Base-by-base conservation (phyloP, 148 eudicot genomes). In the Cornus controversa region DNA sequence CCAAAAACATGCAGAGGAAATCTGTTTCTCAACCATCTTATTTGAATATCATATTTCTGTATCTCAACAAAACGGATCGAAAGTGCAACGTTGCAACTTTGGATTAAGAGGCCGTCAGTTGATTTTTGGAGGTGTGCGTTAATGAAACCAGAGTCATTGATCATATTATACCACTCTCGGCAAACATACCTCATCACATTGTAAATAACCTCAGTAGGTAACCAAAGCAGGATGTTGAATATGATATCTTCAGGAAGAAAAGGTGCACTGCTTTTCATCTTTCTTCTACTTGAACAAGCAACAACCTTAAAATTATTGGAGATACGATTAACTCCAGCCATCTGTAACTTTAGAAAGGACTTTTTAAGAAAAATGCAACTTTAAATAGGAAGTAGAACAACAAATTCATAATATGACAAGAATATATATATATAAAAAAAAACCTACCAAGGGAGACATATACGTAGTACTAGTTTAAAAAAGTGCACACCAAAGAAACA, bases 121-220 rank as follows among this genome's bases (percentile, higher is more conserved):
- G 62, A 66, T 13, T 40, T 23, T 24, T 65, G 70, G 3, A 75
- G 60, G 10, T 75, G 78, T 40, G 45, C 78, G 3, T 16, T 45
- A 24, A 75, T 28, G 36, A 75, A 75, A 36, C 13, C 13, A 42
- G 78, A 70, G 62, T 75, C 70, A 15, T 66, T 6, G 58, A 66
- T 28, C 24, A 75, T 42, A 24, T 27, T 47, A 65, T 66, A 45
- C 75, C 75, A 73, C 42, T 73, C 9, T 34, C 63, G 34, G n/a
- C 67, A 58, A 15, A 73, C 75, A 58, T 54, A 73, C 26, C 75
- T 73, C 75, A 73, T 57, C 18, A 34, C 31, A 45, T 73, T 73
- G 75, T 26, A 54, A 9, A 73, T 66, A 54, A 73, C 58, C 29
- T 73, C 8, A 8, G 67, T 66, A 3, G 75, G 67, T 57, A 73